phyloP scores from a whole-genome alignment of 2,329 filamentous ascomycete genomes.

The Stachybotrys chlorohalonatus region DNA sequence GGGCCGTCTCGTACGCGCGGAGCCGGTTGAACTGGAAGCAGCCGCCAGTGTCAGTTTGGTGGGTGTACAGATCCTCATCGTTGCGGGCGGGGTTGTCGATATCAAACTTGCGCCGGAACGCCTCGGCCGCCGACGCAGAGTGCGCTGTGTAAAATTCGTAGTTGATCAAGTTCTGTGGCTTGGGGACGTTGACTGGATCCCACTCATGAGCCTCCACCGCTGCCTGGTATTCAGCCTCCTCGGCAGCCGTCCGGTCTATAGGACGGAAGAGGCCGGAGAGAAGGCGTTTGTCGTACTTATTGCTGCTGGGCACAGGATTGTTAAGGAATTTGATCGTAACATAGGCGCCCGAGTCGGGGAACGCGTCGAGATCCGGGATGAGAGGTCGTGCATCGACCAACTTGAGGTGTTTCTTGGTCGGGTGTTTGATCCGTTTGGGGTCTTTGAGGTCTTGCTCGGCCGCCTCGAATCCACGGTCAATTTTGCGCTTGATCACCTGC shows the following conservation, averaged over 20 bases:
- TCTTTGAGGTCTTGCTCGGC: slow-evolving; percentile 47
- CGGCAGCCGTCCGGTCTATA: slow-evolving; percentile 44
- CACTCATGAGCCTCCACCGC: slow-evolving; percentile 44
- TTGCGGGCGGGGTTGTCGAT: slow-evolving; percentile 45
- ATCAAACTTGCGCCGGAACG: slow-evolving; percentile 54
- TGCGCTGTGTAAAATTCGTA: slow-evolving; percentile 59
- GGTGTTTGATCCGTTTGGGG: slow-evolving; percentile 45
- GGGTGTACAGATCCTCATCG: slow-evolving; percentile 45
- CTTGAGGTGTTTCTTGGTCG: slow-evolving; percentile 47
- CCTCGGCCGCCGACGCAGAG: slow-evolving; percentile 33
- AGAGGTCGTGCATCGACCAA: slow-evolving; percentile 52
- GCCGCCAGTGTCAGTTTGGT: slow-evolving; percentile 33
- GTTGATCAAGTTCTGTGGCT: slow-evolving; percentile 49
- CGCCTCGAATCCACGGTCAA: slow-evolving; percentile 50
- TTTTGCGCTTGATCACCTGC: slow-evolving; percentile 60
- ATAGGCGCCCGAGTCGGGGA: slow-evolving; percentile 61
- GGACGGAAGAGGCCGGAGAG: slow-evolving; percentile 54
- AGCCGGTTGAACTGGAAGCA: slow-evolving; percentile 54
- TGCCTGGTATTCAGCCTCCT: slow-evolving; percentile 41
- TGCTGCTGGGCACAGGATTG: slow-evolving; percentile 47
- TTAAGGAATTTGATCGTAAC: slow-evolving; percentile 61
- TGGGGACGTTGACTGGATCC: slow-evolving; percentile 46
- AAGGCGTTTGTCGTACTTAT: slow-evolving; percentile 50
- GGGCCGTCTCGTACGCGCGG: slow-evolving; percentile 55
- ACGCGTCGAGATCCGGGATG: slow-evolving; percentile 58